These are phyloP conservation scores for Mortierella antarctica DNA, from an alignment of 192 early-diverging fungal species.

Conservation along the genomic window DNA sequence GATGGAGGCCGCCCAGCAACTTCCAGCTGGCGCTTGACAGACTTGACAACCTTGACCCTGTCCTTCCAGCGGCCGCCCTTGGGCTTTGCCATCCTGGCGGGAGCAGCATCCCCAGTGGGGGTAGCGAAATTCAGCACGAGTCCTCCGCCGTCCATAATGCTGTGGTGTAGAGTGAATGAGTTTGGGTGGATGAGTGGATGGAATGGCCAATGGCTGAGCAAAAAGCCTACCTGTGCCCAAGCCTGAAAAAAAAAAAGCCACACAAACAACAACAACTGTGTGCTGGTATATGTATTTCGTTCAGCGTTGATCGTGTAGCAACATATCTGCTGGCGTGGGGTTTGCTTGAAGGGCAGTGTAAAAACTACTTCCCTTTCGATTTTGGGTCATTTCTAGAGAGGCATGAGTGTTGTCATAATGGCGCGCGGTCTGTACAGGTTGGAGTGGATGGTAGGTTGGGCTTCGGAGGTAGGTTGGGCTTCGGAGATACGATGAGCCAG, in stretches of 20 bases:
- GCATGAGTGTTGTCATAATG: too few species aligned
- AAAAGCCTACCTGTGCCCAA: too few species aligned
- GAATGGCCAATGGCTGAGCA: neutral
- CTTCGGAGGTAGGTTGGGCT: neutral
- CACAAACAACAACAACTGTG: too few species aligned
- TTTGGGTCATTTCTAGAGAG: too few species aligned
- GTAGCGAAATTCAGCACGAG: conserved; percentile 44
- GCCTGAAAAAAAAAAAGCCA: too few species aligned
- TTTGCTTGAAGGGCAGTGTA: too few species aligned
- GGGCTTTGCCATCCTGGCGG: conserved; percentile 28
- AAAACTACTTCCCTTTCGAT: too few species aligned
- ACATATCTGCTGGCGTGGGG: too few species aligned
- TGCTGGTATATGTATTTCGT: too few species aligned
- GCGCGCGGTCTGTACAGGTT: neutral
- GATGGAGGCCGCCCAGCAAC: conserved; percentile 4
- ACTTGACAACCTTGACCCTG: conserved; percentile 48
- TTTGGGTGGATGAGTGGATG: neutral
- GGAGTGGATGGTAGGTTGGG: neutral
- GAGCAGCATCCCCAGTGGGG: conserved; percentile 23
- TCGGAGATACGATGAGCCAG: neutral
- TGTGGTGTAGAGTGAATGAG: neutral
- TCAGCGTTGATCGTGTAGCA: too few species aligned
- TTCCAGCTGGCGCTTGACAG: conserved; percentile 23
- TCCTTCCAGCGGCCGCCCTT: conserved; percentile 58
- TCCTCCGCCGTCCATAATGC: conserved; percentile 45